Base-by-base conservation (phyloP, 2,329 filamentous ascomycete species). In the Fusarium armeniacum region DNA sequence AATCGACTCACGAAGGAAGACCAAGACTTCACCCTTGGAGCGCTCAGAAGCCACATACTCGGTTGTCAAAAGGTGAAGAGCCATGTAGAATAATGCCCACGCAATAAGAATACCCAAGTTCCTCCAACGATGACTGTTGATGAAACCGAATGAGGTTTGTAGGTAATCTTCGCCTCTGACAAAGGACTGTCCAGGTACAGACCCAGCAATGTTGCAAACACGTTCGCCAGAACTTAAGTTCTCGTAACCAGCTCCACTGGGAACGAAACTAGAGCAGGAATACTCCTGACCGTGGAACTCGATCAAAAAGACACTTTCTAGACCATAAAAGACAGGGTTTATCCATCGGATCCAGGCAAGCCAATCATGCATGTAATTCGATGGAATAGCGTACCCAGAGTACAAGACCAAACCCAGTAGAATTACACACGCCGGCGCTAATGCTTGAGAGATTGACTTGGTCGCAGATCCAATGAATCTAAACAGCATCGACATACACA, bases 401-500 rank as follows among this genome's bases (percentile, higher is more conserved):
- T 78, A 79, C 5, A 78, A 83, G 60, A 87, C 81, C n/a, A 89
- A 16, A 1, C 47, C 65, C 0, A 74, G 55, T 8, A 73, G 36
- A 3, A 75, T 65, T n/a, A 76, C 36, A 10, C 72, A 67, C 0
- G 72, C 65, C 0, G 74, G 71, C 1, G 69, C 74, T n/a, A 75
- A 15, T 1, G 74, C 74, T 20, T 74, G 74, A 1, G 62, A 58
- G 11, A 74, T 43, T 1, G 71, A 68, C 24, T 69, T 73, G 5
- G 73, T 73, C 1, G 58, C 49, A 0, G 71, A 72, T 4, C 71
- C 72, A 6, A 77, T 71, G 20, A 73, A 73, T 13, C 76, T 72
- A 77, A 91, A 91, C 61, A 91, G 44, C 83, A 89, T 89, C 22
- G 87, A 89, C 88, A 91, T 90, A 58, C 84, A 84, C 61, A 91